Conservation (phyloP, 345 rosid species). For the Ceriops tagal region DNA sequence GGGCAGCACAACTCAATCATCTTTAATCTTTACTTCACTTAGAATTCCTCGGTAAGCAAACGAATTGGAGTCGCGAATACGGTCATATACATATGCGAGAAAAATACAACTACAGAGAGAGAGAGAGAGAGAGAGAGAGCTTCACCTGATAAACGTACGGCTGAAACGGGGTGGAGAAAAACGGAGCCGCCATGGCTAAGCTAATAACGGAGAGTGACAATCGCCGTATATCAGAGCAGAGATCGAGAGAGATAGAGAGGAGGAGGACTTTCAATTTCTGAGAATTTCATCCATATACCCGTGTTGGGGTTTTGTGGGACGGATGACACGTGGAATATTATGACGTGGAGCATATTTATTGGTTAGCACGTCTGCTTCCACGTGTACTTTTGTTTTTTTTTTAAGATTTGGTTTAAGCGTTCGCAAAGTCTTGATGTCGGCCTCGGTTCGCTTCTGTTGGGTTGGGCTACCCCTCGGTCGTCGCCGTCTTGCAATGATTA, state of each 20-base stretch:
- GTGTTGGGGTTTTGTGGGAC: background rate
- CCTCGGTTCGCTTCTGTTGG: too few species aligned
- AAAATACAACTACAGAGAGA: background rate
- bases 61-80: background rate
- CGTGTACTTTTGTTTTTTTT: background rate
- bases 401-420: too few species aligned
- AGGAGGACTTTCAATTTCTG: background rate
- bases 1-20: background rate
- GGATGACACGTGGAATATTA: background rate
- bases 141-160: conserved; percentile 94
- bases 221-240: background rate
- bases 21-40: background rate
- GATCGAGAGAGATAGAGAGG: background rate
- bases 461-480: rapidly evolving
- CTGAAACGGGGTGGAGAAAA: conserved; percentile 95
- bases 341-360: background rate
- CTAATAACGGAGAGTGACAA: background rate
- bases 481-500: too few species aligned
- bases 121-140: conserved; percentile 8
- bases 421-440: too few species aligned
- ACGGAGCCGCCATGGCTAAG: conserved; percentile 85
- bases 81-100: conserved; percentile 1
- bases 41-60: conserved; percentile 8
- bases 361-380: background rate
- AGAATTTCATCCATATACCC: background rate